Conservation (phyloP, 495 filamentous ascomycete genomes). For the Penicillium silybi region DNA sequence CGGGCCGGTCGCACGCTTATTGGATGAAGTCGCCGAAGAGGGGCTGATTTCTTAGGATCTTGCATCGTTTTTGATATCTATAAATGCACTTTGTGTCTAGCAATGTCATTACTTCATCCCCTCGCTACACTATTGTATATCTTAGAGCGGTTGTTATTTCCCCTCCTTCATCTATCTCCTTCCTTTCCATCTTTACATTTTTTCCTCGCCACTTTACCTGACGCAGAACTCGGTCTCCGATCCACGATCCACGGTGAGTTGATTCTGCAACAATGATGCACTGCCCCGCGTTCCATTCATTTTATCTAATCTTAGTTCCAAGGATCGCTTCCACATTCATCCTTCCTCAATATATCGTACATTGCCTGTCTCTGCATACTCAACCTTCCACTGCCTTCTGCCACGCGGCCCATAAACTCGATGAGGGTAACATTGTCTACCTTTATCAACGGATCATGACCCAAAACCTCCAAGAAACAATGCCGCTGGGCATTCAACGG, state of each 20-base stretch:
- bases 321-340: neutral
- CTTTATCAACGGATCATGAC: constrained; percentile 14
- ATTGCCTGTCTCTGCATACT: constrained; percentile 1
- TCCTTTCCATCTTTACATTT: neutral
- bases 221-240: constrained; percentile 8
- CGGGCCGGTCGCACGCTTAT: constrained; percentile 23
- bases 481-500: constrained; percentile 27
- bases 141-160: neutral
- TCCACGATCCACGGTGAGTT: constrained; percentile 22
- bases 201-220: constrained; percentile 5
- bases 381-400: neutral
- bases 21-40: constrained; percentile 19
- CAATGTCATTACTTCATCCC: constrained; percentile 3
- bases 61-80: constrained; percentile 5
- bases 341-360: neutral
- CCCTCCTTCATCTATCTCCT: neutral
- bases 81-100: neutral
- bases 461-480: constrained; percentile 22
- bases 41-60: constrained; percentile 18
- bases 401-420: neutral
- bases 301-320: constrained; percentile 16
- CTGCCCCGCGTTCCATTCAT: constrained; percentile 21
- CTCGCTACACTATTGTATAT: neutral
- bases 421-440: neutral
- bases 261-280: constrained; percentile 7